phyloP scores from a whole-genome alignment of 2,329 filamentous ascomycete species.

The Saccharata proteae region DNA sequence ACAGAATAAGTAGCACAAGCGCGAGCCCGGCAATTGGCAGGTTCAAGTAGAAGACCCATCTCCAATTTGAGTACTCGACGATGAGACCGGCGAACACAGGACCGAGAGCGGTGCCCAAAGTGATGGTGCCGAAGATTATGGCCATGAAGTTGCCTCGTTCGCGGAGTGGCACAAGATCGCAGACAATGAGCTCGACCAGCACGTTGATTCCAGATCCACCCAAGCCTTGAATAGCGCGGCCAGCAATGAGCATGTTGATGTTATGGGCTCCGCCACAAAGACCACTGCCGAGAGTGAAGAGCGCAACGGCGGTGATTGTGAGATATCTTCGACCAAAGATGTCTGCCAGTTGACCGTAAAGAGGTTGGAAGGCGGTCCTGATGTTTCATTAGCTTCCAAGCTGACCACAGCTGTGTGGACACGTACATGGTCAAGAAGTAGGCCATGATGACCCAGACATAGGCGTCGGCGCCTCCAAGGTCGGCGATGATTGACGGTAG shows the following conservation, averaged over 20 bases:
- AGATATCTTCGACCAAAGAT: constrained; percentile 38
- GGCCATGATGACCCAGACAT: constrained; percentile 24
- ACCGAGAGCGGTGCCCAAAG: constrained; percentile 16
- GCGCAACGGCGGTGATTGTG: constrained; percentile 24
- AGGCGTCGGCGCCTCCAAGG: constrained; percentile 19
- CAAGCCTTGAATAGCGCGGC: constrained; percentile 44
- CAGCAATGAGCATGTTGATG: constrained; percentile 38
- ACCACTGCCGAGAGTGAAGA: constrained; percentile 42
- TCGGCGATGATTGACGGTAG: constrained; percentile 27
- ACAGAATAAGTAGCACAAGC: constrained; percentile 17
- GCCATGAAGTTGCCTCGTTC: constrained; percentile 30
- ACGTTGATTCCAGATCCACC: constrained; percentile 36
- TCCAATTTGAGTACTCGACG: constrained; percentile 26
- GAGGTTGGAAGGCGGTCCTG: constrained; percentile 34
- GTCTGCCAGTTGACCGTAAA: constrained; percentile 39
- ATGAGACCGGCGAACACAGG: constrained; percentile 21
- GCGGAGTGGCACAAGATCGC: constrained; percentile 36
- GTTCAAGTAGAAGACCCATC: constrained; percentile 36
- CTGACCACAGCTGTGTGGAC: too few species aligned
- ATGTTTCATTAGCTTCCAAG: too few species aligned
- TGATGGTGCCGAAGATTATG: constrained; percentile 16
- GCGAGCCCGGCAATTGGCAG: constrained; percentile 20
- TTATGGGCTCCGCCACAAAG: constrained; percentile 37
- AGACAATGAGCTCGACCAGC: constrained; percentile 38
- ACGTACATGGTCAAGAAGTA: constrained; percentile 25